A percentile compares a stretch with the other conserved stretches of the same genome.
Evolutionary conservation across 768 basidiomycete genomes (phyloP).

Genomic region (Russula compacta): DNA sequence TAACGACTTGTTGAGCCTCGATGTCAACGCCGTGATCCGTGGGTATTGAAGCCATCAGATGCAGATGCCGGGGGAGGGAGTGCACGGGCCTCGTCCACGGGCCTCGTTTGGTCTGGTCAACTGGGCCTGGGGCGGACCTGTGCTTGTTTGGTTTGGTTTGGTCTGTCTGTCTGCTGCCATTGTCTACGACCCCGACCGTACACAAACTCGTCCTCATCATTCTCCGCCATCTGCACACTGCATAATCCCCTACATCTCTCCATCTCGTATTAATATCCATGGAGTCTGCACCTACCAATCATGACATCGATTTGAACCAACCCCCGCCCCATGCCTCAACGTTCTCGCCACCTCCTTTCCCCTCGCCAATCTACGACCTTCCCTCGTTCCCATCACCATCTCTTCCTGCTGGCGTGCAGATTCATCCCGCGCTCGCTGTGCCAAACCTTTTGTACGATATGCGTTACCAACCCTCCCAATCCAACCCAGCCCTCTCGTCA

Average conservation of each 20-base stretch:
- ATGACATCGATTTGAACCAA: no score
- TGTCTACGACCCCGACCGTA: no score
- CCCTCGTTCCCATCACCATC: background rate
- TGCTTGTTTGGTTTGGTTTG: no score
- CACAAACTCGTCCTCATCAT: no score
- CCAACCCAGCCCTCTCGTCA: background rate
- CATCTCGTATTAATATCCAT: no score
- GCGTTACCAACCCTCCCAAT: background rate
- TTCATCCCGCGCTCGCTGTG: background rate
- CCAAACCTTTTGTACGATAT: slow-evolving; percentile 1
- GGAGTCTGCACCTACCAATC: no score
- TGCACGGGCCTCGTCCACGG: no score
- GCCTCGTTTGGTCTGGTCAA: no score
- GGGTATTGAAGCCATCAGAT: background rate
- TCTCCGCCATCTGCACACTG: no score
- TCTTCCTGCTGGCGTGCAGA: background rate
- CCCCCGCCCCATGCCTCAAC: background rate
- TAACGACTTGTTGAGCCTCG: background rate
- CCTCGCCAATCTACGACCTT: background rate
- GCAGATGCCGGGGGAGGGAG: background rate
- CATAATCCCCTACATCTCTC: no score
- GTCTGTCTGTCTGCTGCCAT: no score
- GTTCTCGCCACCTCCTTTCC: background rate
- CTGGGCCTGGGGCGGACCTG: no score
- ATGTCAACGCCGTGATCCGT: background rate